A percentile compares a stretch with the other conserved stretches of the same genome.
phyloP scores from a whole-genome alignment of 2,329 filamentous ascomycete genomes.

The Karstenula rhodostoma region DNA sequence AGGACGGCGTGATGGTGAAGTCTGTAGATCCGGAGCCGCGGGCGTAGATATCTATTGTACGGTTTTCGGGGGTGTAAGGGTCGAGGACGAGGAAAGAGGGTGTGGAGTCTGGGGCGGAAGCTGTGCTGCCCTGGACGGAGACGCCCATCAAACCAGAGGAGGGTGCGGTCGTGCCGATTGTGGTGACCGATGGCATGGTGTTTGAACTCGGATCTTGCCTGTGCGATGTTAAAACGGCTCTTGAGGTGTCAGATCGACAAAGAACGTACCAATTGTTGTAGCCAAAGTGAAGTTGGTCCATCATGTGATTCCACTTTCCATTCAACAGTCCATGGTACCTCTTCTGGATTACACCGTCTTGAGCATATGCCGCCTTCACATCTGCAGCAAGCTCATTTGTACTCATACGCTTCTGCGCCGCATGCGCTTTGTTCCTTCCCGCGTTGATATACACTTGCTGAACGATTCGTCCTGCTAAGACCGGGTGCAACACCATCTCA shows the following conservation, averaged over 20 bases:
- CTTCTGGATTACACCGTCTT: conserved; percentile 32
- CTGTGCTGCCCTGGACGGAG: conserved; percentile 68
- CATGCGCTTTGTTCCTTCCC: conserved; percentile 32
- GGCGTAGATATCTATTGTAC: conserved; percentile 39
- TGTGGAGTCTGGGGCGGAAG: conserved; percentile 67
- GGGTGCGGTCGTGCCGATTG: conserved; percentile 59
- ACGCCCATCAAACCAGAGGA: conserved; percentile 53
- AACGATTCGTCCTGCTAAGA: conserved; percentile 63
- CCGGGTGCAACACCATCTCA: conserved; percentile 66
- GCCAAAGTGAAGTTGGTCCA: conserved; percentile 41
- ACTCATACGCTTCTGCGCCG: conserved; percentile 35
- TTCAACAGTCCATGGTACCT: conserved; percentile 33
- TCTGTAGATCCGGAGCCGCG: conserved; percentile 30
- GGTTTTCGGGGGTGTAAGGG: conserved; percentile 38
- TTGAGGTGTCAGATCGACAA: conserved; percentile 37
- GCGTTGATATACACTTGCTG: conserved; percentile 47
- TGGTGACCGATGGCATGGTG: conserved; percentile 67
- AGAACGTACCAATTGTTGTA: conserved; percentile 34
- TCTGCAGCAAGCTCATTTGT: conserved; percentile 34
- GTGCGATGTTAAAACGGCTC: conserved; percentile 47
- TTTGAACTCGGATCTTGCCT: conserved; percentile 76
- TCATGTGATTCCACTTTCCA: conserved; percentile 43
- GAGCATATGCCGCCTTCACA: conserved; percentile 28
- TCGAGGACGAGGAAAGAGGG: conserved; percentile 25
- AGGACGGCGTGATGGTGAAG: conserved; percentile 30